A percentile compares a stretch with the other conserved stretches of the same genome.
Evolutionary conservation across 106 monocot genomes (phyloP).

Genomic region (Acanthochlamys bracteata): DNA sequence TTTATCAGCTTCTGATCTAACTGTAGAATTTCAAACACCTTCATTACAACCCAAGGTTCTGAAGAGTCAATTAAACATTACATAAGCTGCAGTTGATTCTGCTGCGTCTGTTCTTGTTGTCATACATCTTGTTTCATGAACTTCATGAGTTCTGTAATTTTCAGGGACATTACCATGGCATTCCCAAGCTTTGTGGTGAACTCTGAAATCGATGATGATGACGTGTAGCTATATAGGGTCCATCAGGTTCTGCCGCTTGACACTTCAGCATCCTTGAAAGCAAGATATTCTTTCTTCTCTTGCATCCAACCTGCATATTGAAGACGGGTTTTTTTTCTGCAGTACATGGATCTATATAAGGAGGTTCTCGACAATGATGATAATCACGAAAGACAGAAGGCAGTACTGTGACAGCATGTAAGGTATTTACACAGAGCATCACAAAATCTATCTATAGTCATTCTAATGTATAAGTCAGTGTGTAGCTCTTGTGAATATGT

Average conservation of each 20-base stretch:
- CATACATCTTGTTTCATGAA: neutral
- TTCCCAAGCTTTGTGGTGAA: constrained; percentile 26
- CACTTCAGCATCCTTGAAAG: too few species aligned
- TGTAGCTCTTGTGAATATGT: too few species aligned
- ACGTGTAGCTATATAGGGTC: neutral
- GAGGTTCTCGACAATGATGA: neutral
- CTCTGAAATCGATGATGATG: constrained; percentile 12
- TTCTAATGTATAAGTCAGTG: too few species aligned
- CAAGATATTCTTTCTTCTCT: neutral
- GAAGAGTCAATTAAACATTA: too few species aligned
- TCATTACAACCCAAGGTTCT: too few species aligned
- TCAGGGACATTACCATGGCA: constrained; percentile 22
- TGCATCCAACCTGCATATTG: neutral
- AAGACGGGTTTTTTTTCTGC: neutral
- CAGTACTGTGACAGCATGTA: neutral
- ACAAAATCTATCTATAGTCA: neutral
- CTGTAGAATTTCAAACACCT: too few species aligned
- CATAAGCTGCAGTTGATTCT: too few species aligned
- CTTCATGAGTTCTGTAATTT: neutral
- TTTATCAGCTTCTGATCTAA: too few species aligned
- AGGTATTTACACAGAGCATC: neutral
- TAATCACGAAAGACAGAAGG: neutral
- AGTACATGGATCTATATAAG: neutral
- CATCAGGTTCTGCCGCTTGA: neutral
- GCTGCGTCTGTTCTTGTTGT: too few species aligned